Evolutionary conservation across 768 basidiomycete genomes (phyloP).

Genomic region (Termitomyces sp.): DNA sequence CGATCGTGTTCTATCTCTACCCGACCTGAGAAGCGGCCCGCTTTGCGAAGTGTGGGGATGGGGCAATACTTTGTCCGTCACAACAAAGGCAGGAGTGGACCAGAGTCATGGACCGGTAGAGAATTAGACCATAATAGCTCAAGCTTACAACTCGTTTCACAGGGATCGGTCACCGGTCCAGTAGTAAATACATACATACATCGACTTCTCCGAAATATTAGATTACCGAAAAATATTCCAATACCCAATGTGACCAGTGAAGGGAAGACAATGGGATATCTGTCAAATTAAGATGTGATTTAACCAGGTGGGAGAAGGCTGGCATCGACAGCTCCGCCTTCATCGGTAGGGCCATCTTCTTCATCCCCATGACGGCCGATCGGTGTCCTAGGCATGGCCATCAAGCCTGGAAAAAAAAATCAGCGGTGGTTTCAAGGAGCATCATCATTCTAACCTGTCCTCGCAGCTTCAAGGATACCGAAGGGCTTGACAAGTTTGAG

Average conservation of each 20-base stretch:
- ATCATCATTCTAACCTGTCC: slow-evolving; percentile 59
- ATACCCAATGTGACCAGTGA: neutral
- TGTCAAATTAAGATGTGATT: slow-evolving; percentile 10
- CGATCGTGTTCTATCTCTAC: slow-evolving; percentile 5
- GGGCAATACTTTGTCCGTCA: too few species aligned
- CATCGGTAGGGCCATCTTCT: slow-evolving; percentile 11
- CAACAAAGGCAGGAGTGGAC: neutral
- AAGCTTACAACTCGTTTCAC: neutral
- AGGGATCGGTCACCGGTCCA: neutral
- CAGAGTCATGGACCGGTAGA: neutral
- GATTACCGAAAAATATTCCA: neutral
- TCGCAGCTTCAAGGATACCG: slow-evolving; percentile 90
- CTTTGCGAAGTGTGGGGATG: neutral
- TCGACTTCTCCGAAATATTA: neutral
- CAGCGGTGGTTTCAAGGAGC: neutral
- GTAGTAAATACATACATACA: neutral
- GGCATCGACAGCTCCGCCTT: slow-evolving; percentile 71
- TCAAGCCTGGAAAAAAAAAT: slow-evolving; percentile 54
- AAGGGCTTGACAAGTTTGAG: slow-evolving; percentile 88
- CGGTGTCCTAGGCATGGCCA: slow-evolving; percentile 98
- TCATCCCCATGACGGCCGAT: slow-evolving; percentile 45
- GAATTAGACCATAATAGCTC: neutral
- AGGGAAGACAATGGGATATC: neutral
- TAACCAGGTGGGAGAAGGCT: slow-evolving; percentile 93
- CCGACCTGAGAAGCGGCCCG: neutral